Percentiles rank a stretch among this genome's conserved stretches.
Evolutionary conservation across 176 grass and related monocot genomes (phyloP).

Genomic region (Zizania latifolia): DNA sequence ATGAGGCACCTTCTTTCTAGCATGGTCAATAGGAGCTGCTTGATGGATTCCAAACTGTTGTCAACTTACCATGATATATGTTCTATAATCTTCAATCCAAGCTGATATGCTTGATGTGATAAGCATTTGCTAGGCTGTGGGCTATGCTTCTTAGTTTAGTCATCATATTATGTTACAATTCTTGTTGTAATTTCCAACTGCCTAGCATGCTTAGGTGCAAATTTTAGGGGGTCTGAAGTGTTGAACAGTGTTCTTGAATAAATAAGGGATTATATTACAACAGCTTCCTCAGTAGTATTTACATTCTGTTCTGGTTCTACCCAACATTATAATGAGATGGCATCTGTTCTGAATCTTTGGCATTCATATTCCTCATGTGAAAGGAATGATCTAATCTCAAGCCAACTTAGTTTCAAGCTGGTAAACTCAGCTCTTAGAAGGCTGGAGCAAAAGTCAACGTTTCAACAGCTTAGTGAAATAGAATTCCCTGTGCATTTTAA

Average conservation of each 20-base stretch:
- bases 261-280: not conserved
- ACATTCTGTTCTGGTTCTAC: not conserved
- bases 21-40: not conserved
- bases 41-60: not conserved
- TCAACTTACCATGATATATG: not conserved
- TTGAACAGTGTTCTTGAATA: conserved; percentile 3
- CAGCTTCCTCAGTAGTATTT: not conserved
- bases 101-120: not conserved
- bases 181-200: not conserved
- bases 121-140: not conserved
- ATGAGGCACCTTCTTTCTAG: not conserved
- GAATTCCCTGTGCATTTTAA: not conserved
- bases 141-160: not conserved
- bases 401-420: not conserved
- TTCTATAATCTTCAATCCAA: conserved; percentile 23
- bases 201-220: not conserved
- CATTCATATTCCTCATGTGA: not conserved
- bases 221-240: not conserved
- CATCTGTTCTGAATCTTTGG: not conserved
- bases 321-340: not conserved
- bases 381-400: not conserved
- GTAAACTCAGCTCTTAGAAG: not conserved
- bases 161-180: conserved; percentile 4
- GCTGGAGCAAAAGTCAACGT: not conserved
- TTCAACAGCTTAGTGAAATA: not conserved